Base-by-base conservation (phyloP, 768 basidiomycete species). In the Boletus rubescentipes region DNA sequence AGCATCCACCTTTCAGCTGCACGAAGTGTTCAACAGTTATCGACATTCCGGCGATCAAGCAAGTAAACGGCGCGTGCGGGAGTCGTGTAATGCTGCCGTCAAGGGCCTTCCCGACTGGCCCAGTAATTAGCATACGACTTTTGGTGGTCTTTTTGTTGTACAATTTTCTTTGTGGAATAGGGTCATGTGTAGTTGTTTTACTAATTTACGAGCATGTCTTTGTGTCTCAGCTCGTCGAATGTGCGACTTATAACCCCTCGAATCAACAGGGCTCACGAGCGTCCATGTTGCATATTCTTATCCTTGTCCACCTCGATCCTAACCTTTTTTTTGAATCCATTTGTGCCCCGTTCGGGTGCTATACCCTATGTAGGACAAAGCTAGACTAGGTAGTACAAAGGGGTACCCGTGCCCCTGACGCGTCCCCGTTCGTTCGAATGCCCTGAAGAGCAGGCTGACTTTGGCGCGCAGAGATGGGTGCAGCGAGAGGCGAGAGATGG, bases 261-360 rank as follows among this genome's bases (percentile, higher is more conserved):
- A 79, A 72, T 90, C 82, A 20, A 90, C 73, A 7, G 89, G 90
- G 46, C 79, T 73, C 11, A 85, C 75, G 29, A 93, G 76, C 7
- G 79, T 82, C 91, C 93, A 55, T 93, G 76, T 65, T 95, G 92
- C 16, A 94, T 97, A 59, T 94, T 95, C 65, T 81, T 88, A 65
- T 97, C 96, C 77, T 93, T 97, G 71, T 96, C 94, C 7, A 98
- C 91, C 54, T 86, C 83, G 38, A 99, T 89, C 60, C 84, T 80
- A n/a, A 98, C 95, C 30, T 72, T 79, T n/a, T n/a, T n/a, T n/a
- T n/a, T n/a, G n/a, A n/a, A n/a, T n/a, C n/a, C n/a, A n/a, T n/a
- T n/a, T n/a, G n/a, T n/a, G n/a, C n/a, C n/a, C n/a, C n/a, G n/a
- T n/a, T n/a, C n/a, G n/a, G n/a, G n/a, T n/a, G n/a, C n/a, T n/a